These are phyloP conservation scores for Streptanthus diversifolius DNA, from an alignment of 345 rosid genomes.

Conservation along the genomic window DNA sequence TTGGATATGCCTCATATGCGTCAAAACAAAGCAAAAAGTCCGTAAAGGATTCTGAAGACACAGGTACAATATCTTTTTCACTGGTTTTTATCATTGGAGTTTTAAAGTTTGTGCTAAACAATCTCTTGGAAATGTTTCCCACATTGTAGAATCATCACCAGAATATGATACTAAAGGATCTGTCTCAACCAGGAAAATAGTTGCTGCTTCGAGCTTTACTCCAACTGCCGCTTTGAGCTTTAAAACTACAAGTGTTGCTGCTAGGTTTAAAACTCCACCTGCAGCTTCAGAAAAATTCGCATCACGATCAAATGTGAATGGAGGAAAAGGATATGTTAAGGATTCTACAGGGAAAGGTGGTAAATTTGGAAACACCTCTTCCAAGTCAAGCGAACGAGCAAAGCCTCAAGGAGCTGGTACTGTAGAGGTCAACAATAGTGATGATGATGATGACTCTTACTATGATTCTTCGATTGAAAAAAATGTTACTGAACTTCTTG, in stretches of 20 bases:
- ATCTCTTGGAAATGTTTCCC: conserved; percentile 16
- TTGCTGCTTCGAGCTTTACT: conserved; percentile 1
- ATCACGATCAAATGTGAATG: conserved; percentile 24
- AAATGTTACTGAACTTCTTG: conserved; percentile 1
- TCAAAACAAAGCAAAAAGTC: conserved; percentile 46
- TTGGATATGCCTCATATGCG: conserved; percentile 81
- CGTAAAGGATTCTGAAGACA: conserved; percentile 29
- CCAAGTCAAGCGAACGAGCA: conserved; percentile 34
- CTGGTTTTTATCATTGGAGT: background rate
- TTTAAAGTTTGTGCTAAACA: background rate
- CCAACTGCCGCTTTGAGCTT: background rate
- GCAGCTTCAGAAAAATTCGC: conserved; percentile 36
- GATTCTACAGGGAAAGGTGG: conserved; percentile 26
- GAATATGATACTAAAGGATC: conserved; percentile 31
- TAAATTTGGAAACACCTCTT: conserved; percentile 11
- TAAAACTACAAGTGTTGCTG: background rate
- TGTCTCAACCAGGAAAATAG: conserved; percentile 35
- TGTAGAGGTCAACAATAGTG: conserved; percentile 14
- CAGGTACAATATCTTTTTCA: conserved; percentile 41
- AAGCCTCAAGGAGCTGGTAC: conserved; percentile 16
- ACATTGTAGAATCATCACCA: conserved; percentile 47
- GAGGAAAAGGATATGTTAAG: conserved; percentile 20
- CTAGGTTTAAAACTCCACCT: background rate
- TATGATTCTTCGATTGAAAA: background rate
- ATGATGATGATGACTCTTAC: conserved; percentile 5